phyloP scores from a whole-genome alignment of 148 eudicot genomes.

The Camellia japonica region DNA sequence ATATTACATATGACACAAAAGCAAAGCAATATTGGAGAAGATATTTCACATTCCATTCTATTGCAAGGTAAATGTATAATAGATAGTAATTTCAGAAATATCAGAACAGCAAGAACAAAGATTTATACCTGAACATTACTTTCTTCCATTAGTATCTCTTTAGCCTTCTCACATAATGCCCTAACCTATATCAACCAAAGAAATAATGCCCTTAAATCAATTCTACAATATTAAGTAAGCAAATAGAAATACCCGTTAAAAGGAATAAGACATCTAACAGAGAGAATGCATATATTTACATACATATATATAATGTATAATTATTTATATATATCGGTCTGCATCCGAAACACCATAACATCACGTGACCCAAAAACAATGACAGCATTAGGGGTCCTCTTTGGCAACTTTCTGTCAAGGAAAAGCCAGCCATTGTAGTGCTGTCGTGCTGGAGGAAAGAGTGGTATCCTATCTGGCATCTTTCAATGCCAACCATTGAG shows the following conservation, averaged over 20 bases:
- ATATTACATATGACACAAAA: background rate
- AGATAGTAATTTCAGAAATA: background rate
- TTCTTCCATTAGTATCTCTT: slow-evolving; percentile 92
- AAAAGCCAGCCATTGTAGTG: no score
- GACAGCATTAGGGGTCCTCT: no score
- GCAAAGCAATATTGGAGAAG: background rate
- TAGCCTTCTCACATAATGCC: slow-evolving; percentile 81
- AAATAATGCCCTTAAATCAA: background rate
- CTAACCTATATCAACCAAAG: slow-evolving; percentile 59
- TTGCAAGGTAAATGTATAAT: background rate
- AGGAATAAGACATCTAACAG: background rate
- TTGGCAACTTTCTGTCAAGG: no score
- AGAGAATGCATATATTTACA: background rate
- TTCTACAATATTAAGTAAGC: background rate
- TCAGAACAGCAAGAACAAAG: background rate
- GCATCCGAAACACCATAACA: no score
- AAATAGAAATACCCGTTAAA: background rate
- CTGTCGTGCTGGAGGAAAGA: no score
- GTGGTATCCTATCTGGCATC: no score
- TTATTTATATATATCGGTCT: no score
- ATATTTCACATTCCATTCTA: background rate
- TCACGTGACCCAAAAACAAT: no score
- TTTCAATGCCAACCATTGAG: no score
- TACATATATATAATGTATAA: no score
- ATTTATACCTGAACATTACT: slow-evolving; percentile 87